Conservation (phyloP, 805 yeast species). For the Ogataea salicorniae region DNA sequence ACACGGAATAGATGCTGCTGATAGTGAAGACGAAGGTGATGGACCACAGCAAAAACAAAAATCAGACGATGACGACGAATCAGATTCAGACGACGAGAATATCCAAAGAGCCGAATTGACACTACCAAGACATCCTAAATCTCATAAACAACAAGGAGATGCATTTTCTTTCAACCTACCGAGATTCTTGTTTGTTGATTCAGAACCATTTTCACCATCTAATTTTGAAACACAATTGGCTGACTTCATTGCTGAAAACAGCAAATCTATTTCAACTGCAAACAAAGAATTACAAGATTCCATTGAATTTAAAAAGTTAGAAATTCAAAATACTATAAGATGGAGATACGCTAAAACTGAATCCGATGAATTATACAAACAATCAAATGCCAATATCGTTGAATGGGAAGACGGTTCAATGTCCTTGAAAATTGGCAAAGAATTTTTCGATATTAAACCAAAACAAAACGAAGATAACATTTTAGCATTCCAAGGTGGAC, state of each 20-base stretch:
- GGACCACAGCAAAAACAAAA: constrained; percentile 24
- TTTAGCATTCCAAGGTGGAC: constrained; percentile 66
- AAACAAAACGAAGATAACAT: constrained; percentile 66
- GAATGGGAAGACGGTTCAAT: constrained; percentile 93
- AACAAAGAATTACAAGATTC: constrained; percentile 53
- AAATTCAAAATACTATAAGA: constrained; percentile 63
- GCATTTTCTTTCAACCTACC: constrained; percentile 61
- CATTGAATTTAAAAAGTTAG: constrained; percentile 28
- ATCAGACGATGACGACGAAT: constrained; percentile 32
- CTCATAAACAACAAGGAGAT: constrained; percentile 34
- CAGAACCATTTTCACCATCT: constrained; percentile 79
- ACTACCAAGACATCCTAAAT: constrained; percentile 48
- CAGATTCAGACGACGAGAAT: constrained; percentile 28
- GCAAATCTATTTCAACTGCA: constrained; percentile 33
- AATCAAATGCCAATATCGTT: constrained; percentile 83
- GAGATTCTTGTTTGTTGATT: constrained; percentile 73
- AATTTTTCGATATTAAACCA: constrained; percentile 71
- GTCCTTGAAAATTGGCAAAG: constrained; percentile 83
- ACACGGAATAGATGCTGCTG: constrained; percentile 14
- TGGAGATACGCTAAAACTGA: constrained; percentile 86
- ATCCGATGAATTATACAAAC: constrained; percentile 69
- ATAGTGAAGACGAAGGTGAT: constrained; percentile 20
- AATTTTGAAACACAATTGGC: constrained; percentile 43
- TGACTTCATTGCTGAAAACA: constrained; percentile 35
- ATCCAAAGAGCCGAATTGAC: constrained; percentile 33